Conservation (phyloP, 2,329 filamentous ascomycete species). For the Cadophora sp. region DNA sequence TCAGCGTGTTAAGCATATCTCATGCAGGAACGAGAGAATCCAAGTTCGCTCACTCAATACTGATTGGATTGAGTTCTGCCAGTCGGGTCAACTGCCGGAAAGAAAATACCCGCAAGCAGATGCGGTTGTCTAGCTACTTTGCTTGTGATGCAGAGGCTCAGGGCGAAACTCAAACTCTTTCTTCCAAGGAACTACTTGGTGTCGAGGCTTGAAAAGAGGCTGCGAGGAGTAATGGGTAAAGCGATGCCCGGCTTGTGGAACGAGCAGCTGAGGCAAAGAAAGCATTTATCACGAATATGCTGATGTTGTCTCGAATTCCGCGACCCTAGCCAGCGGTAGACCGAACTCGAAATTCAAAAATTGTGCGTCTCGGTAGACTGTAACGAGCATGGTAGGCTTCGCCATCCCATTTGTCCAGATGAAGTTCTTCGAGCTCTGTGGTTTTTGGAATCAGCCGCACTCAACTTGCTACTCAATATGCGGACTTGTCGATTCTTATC, state of each 20-base stretch:
- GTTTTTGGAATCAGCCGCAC: constrained; percentile 11
- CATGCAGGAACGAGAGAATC: constrained; percentile 3
- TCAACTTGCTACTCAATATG: constrained; percentile 9
- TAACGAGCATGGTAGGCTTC: constrained; percentile 4
- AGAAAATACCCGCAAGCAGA: neutral
- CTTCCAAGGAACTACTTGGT: constrained; percentile 6
- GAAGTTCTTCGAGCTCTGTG: neutral
- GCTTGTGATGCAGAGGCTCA: constrained; percentile 1
- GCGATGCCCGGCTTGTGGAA: neutral
- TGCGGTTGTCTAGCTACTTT: neutral
- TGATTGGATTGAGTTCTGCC: constrained; percentile 12
- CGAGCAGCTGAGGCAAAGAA: constrained; percentile 9
- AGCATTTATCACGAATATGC: constrained; percentile 16
- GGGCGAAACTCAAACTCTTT: neutral
- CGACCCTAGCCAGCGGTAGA: constrained; percentile 6
- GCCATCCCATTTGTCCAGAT: constrained; percentile 5
- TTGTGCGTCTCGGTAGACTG: constrained; percentile 10
- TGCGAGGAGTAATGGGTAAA: constrained; percentile 16
- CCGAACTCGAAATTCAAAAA: neutral
- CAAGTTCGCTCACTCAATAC: neutral
- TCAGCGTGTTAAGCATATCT: neutral
- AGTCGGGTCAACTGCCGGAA: constrained; percentile 2
- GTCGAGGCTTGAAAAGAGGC: neutral
- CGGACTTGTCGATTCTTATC: neutral
- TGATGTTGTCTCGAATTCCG: constrained; percentile 8